Evolutionary conservation across 495 filamentous ascomycete genomes (phyloP).

Genomic region (Hypomontagnella submonticulosa): DNA sequence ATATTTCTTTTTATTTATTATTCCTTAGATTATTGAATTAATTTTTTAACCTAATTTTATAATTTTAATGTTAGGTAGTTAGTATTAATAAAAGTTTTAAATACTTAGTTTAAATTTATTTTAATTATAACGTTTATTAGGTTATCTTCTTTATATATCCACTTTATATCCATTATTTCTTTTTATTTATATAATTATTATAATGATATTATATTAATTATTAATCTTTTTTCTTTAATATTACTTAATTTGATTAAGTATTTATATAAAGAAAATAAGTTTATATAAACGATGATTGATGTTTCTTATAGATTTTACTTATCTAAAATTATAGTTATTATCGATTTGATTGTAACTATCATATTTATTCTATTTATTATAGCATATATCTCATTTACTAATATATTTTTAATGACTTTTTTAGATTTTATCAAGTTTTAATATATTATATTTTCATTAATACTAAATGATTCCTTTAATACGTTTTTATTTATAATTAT

Average conservation of each 20-base stretch:
- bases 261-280: not conserved
- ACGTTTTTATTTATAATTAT: not conserved
- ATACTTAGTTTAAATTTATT: no score
- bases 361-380: not conserved
- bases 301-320: not conserved
- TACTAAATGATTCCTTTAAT: not conserved
- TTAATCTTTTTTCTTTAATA: not conserved
- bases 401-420: not conserved
- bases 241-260: not conserved
- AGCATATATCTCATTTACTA: not conserved
- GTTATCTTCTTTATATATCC: not conserved
- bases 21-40: not conserved
- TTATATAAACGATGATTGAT: no score
- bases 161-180: not conserved
- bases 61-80: not conserved
- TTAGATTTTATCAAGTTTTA: slow-evolving; percentile 3
- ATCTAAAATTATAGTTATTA: not conserved
- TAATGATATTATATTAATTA: not conserved
- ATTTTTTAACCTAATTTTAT: not conserved
- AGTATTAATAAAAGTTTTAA: slow-evolving; percentile 3
- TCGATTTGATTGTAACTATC: not conserved
- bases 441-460: slow-evolving; percentile 2
- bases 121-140: not conserved
- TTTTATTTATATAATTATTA: not conserved
- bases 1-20: not conserved